These are phyloP conservation scores for Pestalotiopsis sp. DNA, from an alignment of 2,329 filamentous ascomycete genomes.

Conservation along the genomic window DNA sequence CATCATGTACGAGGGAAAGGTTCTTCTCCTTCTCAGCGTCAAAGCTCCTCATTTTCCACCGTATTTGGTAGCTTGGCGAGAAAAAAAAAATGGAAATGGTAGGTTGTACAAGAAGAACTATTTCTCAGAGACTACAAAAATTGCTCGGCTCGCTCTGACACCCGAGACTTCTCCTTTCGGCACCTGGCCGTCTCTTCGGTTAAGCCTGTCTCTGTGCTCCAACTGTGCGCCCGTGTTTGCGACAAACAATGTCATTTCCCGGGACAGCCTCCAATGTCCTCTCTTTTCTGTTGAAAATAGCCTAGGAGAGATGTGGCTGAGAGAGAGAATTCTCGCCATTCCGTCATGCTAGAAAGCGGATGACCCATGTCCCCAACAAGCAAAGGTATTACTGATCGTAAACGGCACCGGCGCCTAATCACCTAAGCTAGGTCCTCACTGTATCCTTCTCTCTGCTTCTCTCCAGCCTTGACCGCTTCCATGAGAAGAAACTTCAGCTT, in stretches of 20 bases:
- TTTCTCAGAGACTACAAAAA: background rate
- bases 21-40: no score
- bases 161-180: background rate
- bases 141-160: background rate
- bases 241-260: background rate
- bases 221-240: constrained; percentile 6
- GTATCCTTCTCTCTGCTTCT: background rate
- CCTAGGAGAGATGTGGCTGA: background rate
- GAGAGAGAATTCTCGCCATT: background rate
- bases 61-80: background rate
- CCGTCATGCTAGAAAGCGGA: background rate
- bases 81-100: background rate
- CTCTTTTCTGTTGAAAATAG: background rate
- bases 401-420: no score
- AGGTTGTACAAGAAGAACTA: background rate
- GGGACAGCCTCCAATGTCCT: background rate
- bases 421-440: background rate
- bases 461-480: background rate
- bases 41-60: background rate
- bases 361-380: background rate
- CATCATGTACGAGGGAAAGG: background rate
- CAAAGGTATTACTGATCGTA: background rate
- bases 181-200: background rate
- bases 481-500: background rate
- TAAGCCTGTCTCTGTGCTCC: background rate